Evolutionary conservation across 2,329 filamentous ascomycete genomes (phyloP), one percentile per base, ranked within the genome.

Genomic region (Bipolaris oryzae): DNA sequence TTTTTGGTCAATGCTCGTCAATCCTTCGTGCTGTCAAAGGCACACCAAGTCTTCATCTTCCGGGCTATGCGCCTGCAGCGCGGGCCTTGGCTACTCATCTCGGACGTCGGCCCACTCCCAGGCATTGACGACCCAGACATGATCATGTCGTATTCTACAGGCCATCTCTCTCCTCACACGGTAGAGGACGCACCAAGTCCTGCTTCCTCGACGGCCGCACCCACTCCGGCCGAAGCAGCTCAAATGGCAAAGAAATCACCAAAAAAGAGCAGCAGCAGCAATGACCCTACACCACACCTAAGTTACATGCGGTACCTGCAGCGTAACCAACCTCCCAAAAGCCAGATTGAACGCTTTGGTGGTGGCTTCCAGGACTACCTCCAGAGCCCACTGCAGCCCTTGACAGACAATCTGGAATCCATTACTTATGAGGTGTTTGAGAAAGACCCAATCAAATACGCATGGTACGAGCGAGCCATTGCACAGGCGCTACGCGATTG

Each of bases 371-470:
- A 99, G 71, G 95, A 99, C 75, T 99, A 95, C 82, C 82, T 99
- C 10, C 95, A 99, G 75, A 93, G 93, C 1, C 95, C 95, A 2
- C 81, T 99, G 38, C 96, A 99, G 74, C 95, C 95, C 0, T 82
- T 99, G 13, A 94, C 94, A 0, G 95, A 99, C 76, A 99, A 99
- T 67, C 83, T 99, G 13, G 96, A 99, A 75, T 96, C 92, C 44
- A 90, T 96, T 39, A 99, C 95, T 0, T 99, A 99, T 75, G 95
- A 99, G 74, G 94, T 98, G 2, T 99, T 99, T 70, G 95, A 99
- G 75, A 96, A 96, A 66, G 96, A 99, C 63, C 95, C 95, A 0
- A 90, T 99, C 78, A 99, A 99, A 77, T 99, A 99, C 74, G 88
- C 92, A 62, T 96, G 94, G 83, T 99, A 99, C 73, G 92, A 98